These are phyloP conservation scores for Ustilago cynodontis DNA, from an alignment of 1,284 basidiomycete species.

Conservation along the genomic window DNA sequence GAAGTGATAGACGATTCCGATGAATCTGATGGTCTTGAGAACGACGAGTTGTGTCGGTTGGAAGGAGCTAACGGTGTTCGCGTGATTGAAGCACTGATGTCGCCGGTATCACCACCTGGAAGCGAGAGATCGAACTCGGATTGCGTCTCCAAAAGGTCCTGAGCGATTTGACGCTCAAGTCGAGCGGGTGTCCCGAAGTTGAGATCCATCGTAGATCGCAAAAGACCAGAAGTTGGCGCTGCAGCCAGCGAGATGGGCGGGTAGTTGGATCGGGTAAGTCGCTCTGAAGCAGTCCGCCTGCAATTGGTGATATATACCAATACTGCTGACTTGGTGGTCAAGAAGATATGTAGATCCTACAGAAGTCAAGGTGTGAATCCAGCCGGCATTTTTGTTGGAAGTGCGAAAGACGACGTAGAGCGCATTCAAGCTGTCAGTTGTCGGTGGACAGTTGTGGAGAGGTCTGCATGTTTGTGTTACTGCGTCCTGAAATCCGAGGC, in stretches of 20 bases:
- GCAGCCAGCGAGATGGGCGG: not conserved
- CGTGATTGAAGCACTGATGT: conserved; percentile 43
- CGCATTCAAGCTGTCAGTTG: not conserved
- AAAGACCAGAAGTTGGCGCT: not conserved
- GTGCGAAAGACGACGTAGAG: not conserved
- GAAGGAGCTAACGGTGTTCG: conserved; percentile 31
- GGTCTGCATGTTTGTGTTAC: not conserved
- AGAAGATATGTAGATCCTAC: not conserved
- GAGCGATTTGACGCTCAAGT: conserved; percentile 54
- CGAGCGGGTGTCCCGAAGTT: conserved; percentile 53
- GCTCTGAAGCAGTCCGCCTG: not conserved
- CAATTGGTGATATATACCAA: not conserved
- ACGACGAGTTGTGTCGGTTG: conserved; percentile 47
- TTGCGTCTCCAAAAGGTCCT: conserved; percentile 47
- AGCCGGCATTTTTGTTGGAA: not conserved
- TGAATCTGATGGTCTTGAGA: conserved; percentile 45
- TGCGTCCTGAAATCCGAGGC: too few relatives aligned
- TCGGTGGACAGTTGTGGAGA: not conserved
- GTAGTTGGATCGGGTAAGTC: not conserved
- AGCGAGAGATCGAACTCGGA: conserved; percentile 55
- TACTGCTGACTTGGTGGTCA: not conserved
- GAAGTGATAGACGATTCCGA: conserved; percentile 29
- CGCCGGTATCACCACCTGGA: conserved; percentile 37
- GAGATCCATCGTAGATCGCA: conserved; percentile 43
- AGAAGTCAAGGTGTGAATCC: not conserved